Evolutionary conservation across 1,139 yeast genomes (phyloP), one percentile per base, ranked within the genome.

Genomic region (Geotrichum klebahnii): DNA sequence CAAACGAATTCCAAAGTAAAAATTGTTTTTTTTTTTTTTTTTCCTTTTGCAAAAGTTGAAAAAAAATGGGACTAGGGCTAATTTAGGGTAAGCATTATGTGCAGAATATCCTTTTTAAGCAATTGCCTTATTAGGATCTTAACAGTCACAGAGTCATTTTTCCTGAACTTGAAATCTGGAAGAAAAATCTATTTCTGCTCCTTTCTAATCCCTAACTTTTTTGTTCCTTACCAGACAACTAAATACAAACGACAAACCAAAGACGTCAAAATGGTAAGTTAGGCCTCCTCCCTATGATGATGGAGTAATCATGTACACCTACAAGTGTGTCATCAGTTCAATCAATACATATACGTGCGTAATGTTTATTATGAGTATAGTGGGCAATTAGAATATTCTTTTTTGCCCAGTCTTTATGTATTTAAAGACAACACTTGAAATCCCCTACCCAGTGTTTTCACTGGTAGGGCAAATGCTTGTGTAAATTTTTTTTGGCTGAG

Each of bases 201-300:
- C 22, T 24, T 35, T 26, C 37, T 35, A 29, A n/a, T 10, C 45
- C 14, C n/a, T 24, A 24, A 46, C 23, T 26, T 20, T 20, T 34
- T 45, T 40, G 33, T 38, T 45, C 9, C 17, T 39, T 34, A 19
- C 38, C 43, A 40, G 33, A 36, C 39, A 47, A 10, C 29, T 26
- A 23, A 37, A n/a, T 17, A 37, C 39, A 47, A 10, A 35, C 26
- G 19, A 37, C 10, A 16, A 37, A 17, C 20, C 17, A 35, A 29
- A 8, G 3, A 22, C 43, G 36, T 34, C 47, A 45, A 38, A 53
- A 53, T 53, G 55, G 55, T 53, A 47, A 53, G 55, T 53, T 45
- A 51, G 53, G 42, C 32, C 48, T 48, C 51, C 55, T 50, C 53
- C 52, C 51, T 47, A 50, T 50, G 55, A 50, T 45, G 55, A 50